Percentiles rank a stretch among this genome's conserved stretches.
These are phyloP conservation scores for Ceratocystiopsis brevicomis DNA, from an alignment of 2,329 filamentous ascomycete species.

Conservation along the genomic window DNA sequence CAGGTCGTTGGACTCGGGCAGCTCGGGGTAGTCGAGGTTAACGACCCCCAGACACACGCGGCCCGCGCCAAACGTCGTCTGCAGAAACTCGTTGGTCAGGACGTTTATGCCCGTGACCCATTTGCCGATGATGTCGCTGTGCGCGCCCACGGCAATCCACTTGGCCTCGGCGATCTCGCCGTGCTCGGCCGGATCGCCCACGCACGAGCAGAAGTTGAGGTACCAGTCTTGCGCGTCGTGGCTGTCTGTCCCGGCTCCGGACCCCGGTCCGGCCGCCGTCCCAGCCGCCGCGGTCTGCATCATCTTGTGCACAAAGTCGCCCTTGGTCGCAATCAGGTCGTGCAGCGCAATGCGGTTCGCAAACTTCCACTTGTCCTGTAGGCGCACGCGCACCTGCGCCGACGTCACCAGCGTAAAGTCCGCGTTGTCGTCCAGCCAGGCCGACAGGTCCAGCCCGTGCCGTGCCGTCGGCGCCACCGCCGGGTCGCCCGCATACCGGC, in stretches of 20 bases:
- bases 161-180: constrained; percentile 21
- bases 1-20: constrained; percentile 20
- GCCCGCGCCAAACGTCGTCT: constrained; percentile 11
- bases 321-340: constrained; percentile 21
- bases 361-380: constrained; percentile 29
- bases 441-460: constrained; percentile 19
- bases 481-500: constrained; percentile 34
- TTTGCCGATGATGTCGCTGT: constrained; percentile 18
- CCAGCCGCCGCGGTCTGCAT: constrained; percentile 16
- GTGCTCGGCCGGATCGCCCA: constrained; percentile 18
- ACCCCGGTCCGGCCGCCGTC: background rate
- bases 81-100: constrained; percentile 16
- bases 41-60: constrained; percentile 14
- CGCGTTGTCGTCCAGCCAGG: constrained; percentile 47
- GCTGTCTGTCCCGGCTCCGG: constrained; percentile 11
- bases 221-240: constrained; percentile 12
- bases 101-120: constrained; percentile 27
- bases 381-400: constrained; percentile 18
- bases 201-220: constrained; percentile 22
- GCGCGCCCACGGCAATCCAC: constrained; percentile 25
- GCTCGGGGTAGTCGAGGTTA: constrained; percentile 13
- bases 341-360: constrained; percentile 18
- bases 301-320: constrained; percentile 18
- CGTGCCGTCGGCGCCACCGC: constrained; percentile 13
- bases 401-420: constrained; percentile 30